Conservation (phyloP, 2,329 filamentous ascomycete species). For the Xylaria digitata region DNA sequence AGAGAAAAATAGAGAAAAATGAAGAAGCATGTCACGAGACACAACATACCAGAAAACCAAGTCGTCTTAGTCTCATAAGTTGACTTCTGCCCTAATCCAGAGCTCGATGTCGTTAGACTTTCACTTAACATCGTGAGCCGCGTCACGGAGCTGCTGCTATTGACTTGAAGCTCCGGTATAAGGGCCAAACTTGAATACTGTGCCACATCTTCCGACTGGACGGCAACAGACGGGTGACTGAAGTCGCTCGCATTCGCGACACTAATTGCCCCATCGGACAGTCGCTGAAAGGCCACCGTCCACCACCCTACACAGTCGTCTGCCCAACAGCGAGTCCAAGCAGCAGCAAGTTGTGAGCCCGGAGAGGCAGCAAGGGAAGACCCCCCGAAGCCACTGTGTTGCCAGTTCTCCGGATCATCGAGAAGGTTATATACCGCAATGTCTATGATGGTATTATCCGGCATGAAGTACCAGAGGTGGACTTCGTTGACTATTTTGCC, state of each 20-base stretch:
- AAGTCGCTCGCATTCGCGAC: conserved; percentile 43
- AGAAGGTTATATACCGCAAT: conserved; percentile 37
- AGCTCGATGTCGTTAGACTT: conserved; percentile 32
- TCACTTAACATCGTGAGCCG: conserved; percentile 39
- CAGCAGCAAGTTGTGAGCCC: conserved; percentile 41
- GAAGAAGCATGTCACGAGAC: neutral
- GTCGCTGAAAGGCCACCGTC: conserved; percentile 44
- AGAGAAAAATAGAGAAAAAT: too few relatives aligned
- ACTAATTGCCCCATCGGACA: conserved; percentile 40
- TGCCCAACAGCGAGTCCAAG: conserved; percentile 40
- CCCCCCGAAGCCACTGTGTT: conserved; percentile 37
- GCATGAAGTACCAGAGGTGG: conserved; percentile 42
- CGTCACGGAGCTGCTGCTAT: neutral
- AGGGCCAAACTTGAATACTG: conserved; percentile 43
- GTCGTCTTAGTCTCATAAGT: neutral
- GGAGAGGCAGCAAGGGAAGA: conserved; percentile 37
- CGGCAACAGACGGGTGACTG: conserved; percentile 36
- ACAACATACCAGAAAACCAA: conserved; percentile 4
- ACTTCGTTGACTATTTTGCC: conserved; percentile 31
- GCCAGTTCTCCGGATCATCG: conserved; percentile 39
- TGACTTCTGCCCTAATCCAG: conserved; percentile 29
- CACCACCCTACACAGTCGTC: conserved; percentile 36
- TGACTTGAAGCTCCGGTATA: conserved; percentile 35
- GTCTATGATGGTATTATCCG: conserved; percentile 38
- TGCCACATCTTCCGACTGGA: conserved; percentile 37